A percentile compares a stretch with the other conserved stretches of the same genome.
These are phyloP conservation scores for Pseudopyricularia javanii DNA, from an alignment of 2,329 filamentous ascomycete species.

Conservation along the genomic window DNA sequence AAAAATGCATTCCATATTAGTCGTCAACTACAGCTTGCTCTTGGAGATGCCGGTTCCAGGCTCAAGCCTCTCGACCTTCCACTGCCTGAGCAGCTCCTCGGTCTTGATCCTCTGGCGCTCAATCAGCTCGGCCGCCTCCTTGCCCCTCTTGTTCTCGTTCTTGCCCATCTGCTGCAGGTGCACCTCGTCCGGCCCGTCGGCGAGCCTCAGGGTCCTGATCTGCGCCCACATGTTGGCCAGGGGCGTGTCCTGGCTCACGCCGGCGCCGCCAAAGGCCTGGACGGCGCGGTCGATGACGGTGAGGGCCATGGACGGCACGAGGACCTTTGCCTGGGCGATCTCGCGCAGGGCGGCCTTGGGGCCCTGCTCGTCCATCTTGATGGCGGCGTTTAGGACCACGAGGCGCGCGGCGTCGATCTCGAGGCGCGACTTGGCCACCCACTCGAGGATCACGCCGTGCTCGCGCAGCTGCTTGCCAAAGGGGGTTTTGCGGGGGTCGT, in stretches of 20 bases:
- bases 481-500: conserved; percentile 80
- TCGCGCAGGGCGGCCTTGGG: conserved; percentile 85
- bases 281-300: conserved; percentile 89
- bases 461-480: conserved; percentile 80
- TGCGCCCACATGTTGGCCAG: conserved; percentile 72
- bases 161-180: conserved; percentile 71
- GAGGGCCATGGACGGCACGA: conserved; percentile 71
- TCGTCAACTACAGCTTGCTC: conserved; percentile 1
- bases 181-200: conserved; percentile 94
- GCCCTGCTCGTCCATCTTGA: conserved; percentile 82
- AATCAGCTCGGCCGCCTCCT: conserved; percentile 48
- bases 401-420: conserved; percentile 90
- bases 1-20: not conserved
- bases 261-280: conserved; percentile 82
- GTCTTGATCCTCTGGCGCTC: conserved; percentile 52
- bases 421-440: conserved; percentile 82
- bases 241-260: conserved; percentile 89
- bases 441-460: conserved; percentile 91
- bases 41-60: conserved; percentile 35
- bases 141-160: conserved; percentile 65
- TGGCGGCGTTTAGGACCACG: conserved; percentile 83
- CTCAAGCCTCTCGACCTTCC: conserved; percentile 32
- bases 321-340: conserved; percentile 90
- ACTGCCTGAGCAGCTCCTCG: conserved; percentile 51
- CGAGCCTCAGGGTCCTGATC: conserved; percentile 71